phyloP scores from a whole-genome alignment of 2,329 filamentous ascomycete species.

The Sporothrix phasma region DNA sequence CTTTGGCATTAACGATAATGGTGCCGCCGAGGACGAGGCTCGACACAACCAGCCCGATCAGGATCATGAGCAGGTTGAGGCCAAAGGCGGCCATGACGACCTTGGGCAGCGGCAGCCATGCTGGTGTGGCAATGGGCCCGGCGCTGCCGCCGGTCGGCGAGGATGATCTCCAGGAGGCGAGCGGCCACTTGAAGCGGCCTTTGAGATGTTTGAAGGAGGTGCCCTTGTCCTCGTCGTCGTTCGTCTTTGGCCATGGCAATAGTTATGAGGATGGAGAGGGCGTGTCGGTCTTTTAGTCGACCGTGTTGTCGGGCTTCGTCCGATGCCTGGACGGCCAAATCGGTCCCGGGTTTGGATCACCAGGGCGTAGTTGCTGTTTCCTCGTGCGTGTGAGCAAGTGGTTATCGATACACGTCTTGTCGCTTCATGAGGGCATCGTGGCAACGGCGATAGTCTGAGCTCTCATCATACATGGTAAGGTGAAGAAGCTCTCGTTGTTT shows the following conservation, averaged over 20 bases:
- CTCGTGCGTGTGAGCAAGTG: not conserved
- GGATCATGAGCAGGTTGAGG: constrained; percentile 15
- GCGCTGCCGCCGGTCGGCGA: not conserved
- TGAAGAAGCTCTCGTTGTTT: not conserved
- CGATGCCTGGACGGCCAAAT: not conserved
- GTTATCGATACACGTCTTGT: not conserved
- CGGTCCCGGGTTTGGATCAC: not conserved
- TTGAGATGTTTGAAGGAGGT: not conserved
- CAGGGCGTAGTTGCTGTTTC: not conserved
- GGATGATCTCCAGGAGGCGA: not conserved
- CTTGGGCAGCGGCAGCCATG: constrained; percentile 17
- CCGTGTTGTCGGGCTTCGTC: not conserved
- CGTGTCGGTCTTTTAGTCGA: not conserved
- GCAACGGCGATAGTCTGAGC: too few relatives aligned
- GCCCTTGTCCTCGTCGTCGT: not conserved
- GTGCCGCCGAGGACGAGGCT: constrained; percentile 20
- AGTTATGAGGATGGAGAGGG: not conserved
- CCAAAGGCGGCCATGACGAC: constrained; percentile 15
- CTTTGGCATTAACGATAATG: constrained; percentile 14
- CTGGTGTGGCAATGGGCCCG: not conserved
- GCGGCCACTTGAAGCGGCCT: not conserved
- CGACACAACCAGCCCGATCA: constrained; percentile 19
- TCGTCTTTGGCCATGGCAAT: not conserved
- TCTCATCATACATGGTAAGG: not conserved
- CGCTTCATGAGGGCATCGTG: not conserved